phyloP scores from a whole-genome alignment of 352 stramenopile genomes.

The Chrysophaeum taylorii region DNA sequence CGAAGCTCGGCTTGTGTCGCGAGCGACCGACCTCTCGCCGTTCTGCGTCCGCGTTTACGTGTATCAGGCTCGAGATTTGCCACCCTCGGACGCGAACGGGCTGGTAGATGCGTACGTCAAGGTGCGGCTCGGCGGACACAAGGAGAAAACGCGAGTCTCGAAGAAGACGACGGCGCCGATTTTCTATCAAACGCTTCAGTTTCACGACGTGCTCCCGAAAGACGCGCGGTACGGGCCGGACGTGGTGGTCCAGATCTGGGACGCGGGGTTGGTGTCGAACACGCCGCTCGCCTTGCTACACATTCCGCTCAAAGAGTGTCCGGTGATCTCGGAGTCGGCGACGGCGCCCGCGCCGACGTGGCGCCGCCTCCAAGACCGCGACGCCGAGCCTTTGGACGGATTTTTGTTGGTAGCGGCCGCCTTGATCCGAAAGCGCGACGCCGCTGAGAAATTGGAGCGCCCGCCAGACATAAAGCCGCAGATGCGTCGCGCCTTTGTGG shows the following conservation, averaged over 20 bases:
- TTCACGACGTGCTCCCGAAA: constrained; percentile 47
- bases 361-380: background rate
- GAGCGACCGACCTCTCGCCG: background rate
- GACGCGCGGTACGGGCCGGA: constrained; percentile 52
- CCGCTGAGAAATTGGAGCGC: background rate
- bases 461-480: background rate
- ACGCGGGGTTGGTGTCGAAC: background rate
- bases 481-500: constrained; percentile 17
- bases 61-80: constrained; percentile 60
- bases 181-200: constrained; percentile 64
- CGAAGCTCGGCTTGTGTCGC: background rate
- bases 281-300: background rate
- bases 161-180: constrained; percentile 54
- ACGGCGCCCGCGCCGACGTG: background rate
- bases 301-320: background rate
- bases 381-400: background rate
- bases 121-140: constrained; percentile 50
- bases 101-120: constrained; percentile 59
- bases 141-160: background rate
- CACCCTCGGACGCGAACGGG: constrained; percentile 36
- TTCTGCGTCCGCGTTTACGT: constrained; percentile 52
- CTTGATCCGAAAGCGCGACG: background rate
- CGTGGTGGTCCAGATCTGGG: constrained; percentile 50
- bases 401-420: background rate
- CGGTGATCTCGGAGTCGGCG: background rate